A percentile compares a stretch with the other conserved stretches of the same genome.
Evolutionary conservation across 139 green algal species (phyloP).

Genomic region (Astrephomene gubernaculifera): DNA sequence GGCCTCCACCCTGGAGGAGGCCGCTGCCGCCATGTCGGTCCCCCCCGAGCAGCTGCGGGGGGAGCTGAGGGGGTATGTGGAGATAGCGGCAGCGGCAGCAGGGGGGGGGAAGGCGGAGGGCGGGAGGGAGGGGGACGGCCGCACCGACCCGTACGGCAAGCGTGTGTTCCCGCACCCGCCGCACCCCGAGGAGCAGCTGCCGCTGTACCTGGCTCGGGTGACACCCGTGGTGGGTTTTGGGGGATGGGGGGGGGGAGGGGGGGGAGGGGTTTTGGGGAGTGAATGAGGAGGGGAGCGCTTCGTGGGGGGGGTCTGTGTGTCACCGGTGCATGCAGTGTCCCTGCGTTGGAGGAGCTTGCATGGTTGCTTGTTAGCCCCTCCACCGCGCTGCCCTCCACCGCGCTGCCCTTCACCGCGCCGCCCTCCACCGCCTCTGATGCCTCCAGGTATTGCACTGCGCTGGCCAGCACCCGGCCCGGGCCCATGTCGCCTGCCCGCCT

Average conservation of each 20-base stretch:
- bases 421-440: too few relatives aligned
- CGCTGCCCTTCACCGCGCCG: too few relatives aligned
- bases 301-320: too few relatives aligned
- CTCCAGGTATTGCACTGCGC: too few relatives aligned
- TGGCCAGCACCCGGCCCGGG: too few relatives aligned
- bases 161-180: constrained; percentile 61
- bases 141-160: constrained; percentile 71
- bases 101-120: background rate
- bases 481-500: too few relatives aligned
- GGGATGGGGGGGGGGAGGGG: background rate
- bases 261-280: background rate
- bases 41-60: constrained; percentile 35
- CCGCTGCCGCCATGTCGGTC: constrained; percentile 41
- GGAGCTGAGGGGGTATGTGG: constrained; percentile 66
- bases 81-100: constrained; percentile 15
- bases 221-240: constrained; percentile 64
- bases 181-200: constrained; percentile 41
- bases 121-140: background rate
- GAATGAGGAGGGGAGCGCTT: too few relatives aligned
- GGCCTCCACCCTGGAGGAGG: background rate
- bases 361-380: background rate
- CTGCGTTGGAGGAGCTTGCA: too few relatives aligned
- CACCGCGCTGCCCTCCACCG: background rate
- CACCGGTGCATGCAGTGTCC: too few relatives aligned
- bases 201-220: constrained; percentile 60